These are phyloP conservation scores for Cryptosporidium tyzzeri DNA, from an alignment of 169 alveolate genomes.

Conservation along the genomic window DNA sequence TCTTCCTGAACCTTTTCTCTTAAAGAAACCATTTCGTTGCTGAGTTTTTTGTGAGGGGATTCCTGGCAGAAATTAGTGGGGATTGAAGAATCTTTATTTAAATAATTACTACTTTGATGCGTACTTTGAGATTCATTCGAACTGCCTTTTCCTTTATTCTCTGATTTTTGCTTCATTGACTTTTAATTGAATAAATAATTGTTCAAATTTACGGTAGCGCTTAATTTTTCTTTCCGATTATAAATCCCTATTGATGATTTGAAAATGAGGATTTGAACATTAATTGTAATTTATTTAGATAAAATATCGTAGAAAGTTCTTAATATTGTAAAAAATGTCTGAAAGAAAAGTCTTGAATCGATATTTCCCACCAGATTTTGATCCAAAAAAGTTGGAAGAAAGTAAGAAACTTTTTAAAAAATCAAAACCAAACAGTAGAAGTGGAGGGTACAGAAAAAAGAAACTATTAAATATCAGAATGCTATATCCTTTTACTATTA, in stretches of 20 bases:
- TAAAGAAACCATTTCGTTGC: constrained; percentile 75
- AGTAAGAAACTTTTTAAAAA: constrained; percentile 86
- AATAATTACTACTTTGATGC: not conserved
- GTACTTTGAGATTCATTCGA: not conserved
- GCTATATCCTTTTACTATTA: constrained; percentile 97
- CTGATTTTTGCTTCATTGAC: constrained; percentile 13
- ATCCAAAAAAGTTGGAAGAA: constrained; percentile 93
- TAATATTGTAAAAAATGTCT: constrained; percentile 88
- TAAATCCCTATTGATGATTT: not conserved
- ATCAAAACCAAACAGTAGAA: constrained; percentile 81
- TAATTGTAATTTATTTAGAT: not conserved
- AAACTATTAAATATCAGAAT: constrained; percentile 95
- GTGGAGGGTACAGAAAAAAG: constrained; percentile 76
- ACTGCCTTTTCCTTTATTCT: not conserved
- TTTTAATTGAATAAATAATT: not conserved
- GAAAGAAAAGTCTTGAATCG: constrained; percentile 97
- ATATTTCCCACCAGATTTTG: constrained; percentile 99
- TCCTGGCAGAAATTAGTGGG: not conserved
- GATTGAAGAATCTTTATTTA: not conserved
- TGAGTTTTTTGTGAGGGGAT: not conserved
- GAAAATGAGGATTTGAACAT: not conserved
- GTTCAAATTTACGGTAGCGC: not conserved
- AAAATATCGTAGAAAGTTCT: not conserved
- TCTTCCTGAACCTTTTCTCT: constrained; percentile 77
- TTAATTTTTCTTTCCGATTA: not conserved